Evolutionary conservation across 495 filamentous ascomycete species (phyloP), one percentile per base, ranked within the genome.

Genomic region (Talaromyces liani): DNA sequence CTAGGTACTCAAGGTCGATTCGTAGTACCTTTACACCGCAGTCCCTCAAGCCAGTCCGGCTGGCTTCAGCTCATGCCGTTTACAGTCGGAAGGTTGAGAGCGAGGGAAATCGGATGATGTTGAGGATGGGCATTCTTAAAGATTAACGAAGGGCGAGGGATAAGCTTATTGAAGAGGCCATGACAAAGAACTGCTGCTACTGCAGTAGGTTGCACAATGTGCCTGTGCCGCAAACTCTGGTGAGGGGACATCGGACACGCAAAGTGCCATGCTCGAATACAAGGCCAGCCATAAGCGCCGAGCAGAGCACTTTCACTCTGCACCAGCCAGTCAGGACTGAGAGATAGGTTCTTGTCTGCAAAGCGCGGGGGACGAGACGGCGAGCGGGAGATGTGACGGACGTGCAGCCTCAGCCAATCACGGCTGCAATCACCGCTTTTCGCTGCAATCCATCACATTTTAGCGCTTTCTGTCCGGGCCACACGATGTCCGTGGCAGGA

Each of bases 31-130:
- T 58, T 9, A 33, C 14, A 58, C 16, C 59, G 41, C 29, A 36
- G 14, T 45, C 41, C 51, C 31, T 63, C 24, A 31, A 54, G 55
- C 63, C 63, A 64, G 63, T 60, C 63, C 63, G 54, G 63, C 63
- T 64, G 63, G 63, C 63, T 53, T 59, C 36, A 58, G 39, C n/a
- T 60, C 63, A 64, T 64, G 39, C 55, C 54, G 33, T 24, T 24
- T 55, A 55, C 4, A 24, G 20, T 25, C 14, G 51, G 18, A 58
- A 58, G 14, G 6, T 3, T 33, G 25, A 47, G 20, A 25, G 16
- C 20, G 34, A 61, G 22, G 1, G 20, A 58, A 18, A 7, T 8
- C 18, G 31, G 14, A 36, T 33, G 7, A 10, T 58, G 56, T 3
- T 25, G 31, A 58, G 56, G 31, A 14, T 10, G 56, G 8, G 53